Percentiles rank a stretch among this genome's conserved stretches.
Evolutionary conservation across 2,329 filamentous ascomycete species (phyloP).

Genomic region (Acarospora socialis): DNA sequence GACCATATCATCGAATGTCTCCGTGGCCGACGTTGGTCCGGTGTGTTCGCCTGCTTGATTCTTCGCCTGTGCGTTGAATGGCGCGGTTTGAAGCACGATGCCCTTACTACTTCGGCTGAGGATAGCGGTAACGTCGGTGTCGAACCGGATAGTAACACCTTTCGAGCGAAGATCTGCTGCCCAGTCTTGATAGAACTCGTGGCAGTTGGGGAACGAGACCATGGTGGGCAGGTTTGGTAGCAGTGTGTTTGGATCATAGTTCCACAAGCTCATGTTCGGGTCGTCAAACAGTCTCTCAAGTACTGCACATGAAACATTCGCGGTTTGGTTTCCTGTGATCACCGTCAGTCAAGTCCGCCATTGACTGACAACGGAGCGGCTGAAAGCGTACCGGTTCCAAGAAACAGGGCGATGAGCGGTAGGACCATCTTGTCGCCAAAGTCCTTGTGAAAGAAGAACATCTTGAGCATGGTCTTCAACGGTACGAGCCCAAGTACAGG

Average conservation of each 20-base stretch:
- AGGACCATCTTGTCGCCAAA: conserved; percentile 59
- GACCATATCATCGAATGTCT: conserved; percentile 44
- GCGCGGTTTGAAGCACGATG: conserved; percentile 29
- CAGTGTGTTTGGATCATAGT: conserved; percentile 41
- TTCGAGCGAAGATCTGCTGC: conserved; percentile 34
- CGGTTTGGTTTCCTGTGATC: conserved; percentile 49
- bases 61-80: conserved; percentile 10
- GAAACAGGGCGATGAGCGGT: conserved; percentile 57
- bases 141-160: conserved; percentile 42
- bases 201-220: conserved; percentile 48
- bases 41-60: conserved; percentile 19
- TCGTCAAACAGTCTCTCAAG: conserved; percentile 47
- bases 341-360: not conserved
- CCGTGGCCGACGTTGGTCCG: conserved; percentile 29
- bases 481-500: conserved; percentile 41
- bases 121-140: conserved; percentile 38
- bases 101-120: conserved; percentile 36
- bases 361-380: not conserved
- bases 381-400: conserved; percentile 39
- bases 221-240: conserved; percentile 40
- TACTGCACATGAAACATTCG: conserved; percentile 55
- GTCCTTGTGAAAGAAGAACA: conserved; percentile 55
- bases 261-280: conserved; percentile 45
- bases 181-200: conserved; percentile 44
- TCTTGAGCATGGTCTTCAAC: conserved; percentile 49